Base-by-base conservation (phyloP, 2,329 filamentous ascomycete genomes). In the Diaporthe citri region DNA sequence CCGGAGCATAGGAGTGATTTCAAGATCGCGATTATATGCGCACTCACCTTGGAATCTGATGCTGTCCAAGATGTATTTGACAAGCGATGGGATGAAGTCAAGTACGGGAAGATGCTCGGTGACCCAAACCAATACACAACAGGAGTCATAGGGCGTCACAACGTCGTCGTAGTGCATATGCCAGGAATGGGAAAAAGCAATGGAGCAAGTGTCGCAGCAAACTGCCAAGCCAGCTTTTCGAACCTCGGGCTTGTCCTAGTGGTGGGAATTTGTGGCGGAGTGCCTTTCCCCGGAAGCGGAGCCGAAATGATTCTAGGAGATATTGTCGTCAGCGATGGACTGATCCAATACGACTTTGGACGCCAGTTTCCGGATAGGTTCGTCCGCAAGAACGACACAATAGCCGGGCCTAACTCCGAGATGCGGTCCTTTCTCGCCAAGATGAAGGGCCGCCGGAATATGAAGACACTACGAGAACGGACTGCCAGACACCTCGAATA, bases 281-380 rank as follows among this genome's bases (percentile, higher is more conserved):
- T 62, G 34, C 57, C 57, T 2, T 41, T 41, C 13, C n/a, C 39
- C 2, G 25, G 4, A 41, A 9, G 15, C 22, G 36, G 57, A 5
- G n/a, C 5, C n/a, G 36, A 62, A 20, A 28, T 62, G 3, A 10
- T 41, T 43, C 39, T 62, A 4, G 57, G 57, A 17, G 57, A 62
- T 62, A 12, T 62, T 2, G 10, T 43, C 3, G 15, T 62, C 15
- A 43, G 57, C 20, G n/a, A 43, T 12, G 57, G 57, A 41, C 9
- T 62, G 36, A 43, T 41, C 36, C 57, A 41, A 10, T 62, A 62
- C 15, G 57, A 62, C 36, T 62, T 62, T 13, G 57, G 57, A 41
- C 36, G 57, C 22, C 36, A 62, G 6, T 62, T 62, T 28, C 13
- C 57, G 0, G 36, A 62, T 28, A 41, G n/a, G 34, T 62, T 62